Conservation (phyloP, 108 stramenopile species). For the Tribonema minus region DNA sequence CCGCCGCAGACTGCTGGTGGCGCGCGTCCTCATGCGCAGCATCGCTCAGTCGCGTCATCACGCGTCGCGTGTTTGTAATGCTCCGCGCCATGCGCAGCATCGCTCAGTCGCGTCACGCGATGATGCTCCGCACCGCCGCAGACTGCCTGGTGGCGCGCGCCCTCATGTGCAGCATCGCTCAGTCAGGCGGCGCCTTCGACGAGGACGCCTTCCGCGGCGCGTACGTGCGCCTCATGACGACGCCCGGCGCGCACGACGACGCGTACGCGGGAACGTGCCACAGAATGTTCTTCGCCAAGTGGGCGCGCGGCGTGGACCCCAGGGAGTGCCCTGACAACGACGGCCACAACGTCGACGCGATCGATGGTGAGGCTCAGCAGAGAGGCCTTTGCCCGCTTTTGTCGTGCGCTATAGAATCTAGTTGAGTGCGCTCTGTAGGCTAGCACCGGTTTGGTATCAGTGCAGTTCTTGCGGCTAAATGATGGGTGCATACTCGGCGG, state of each 20-base stretch:
- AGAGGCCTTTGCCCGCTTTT: slow-evolving; percentile 63
- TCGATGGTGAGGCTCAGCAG: slow-evolving; percentile 71
- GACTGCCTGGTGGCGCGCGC: slow-evolving; percentile 58
- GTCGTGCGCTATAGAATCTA: slow-evolving; percentile 38
- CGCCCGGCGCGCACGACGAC: slow-evolving; percentile 73
- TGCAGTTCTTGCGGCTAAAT: too few species aligned
- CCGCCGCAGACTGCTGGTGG: too few species aligned
- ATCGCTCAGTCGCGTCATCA: too few species aligned
- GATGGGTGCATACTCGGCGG: too few species aligned
- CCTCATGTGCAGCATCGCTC: slow-evolving; percentile 62
- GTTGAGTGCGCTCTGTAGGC: too few species aligned
- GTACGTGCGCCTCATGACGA: slow-evolving; percentile 77
- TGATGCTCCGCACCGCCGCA: too few species aligned
- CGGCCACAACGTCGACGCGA: slow-evolving; percentile 79
- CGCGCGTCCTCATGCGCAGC: too few species aligned
- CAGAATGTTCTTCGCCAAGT: slow-evolving; percentile 85
- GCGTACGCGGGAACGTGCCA: slow-evolving; percentile 81
- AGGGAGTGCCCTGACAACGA: slow-evolving; percentile 81
- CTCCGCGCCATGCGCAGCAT: too few species aligned
- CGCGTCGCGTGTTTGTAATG: too few species aligned
- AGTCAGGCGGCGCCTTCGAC: slow-evolving; percentile 55
- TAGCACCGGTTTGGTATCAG: too few species aligned
- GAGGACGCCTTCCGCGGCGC: slow-evolving; percentile 67
- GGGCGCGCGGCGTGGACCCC: slow-evolving; percentile 56
- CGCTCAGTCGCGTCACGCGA: too few species aligned